Evolutionary conservation across 768 basidiomycete genomes (phyloP).

Genomic region (Pulveroboletus sp.): DNA sequence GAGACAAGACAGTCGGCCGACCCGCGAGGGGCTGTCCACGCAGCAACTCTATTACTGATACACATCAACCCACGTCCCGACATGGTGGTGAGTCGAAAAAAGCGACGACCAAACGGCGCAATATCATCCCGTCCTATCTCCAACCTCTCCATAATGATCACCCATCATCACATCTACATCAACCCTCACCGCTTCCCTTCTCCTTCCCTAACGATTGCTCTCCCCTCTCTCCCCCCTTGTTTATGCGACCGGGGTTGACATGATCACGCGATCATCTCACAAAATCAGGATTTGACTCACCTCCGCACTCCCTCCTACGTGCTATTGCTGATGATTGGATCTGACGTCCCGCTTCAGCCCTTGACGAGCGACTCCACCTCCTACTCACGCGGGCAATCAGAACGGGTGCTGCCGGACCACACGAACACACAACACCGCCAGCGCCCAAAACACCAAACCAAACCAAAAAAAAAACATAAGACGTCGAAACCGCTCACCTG

Average conservation of each 20-base stretch:
- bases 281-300: neutral
- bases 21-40: too few relatives aligned
- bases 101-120: too few relatives aligned
- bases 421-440: neutral
- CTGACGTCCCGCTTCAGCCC: neutral
- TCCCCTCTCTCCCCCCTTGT: too few relatives aligned
- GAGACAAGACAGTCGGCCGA: too few relatives aligned
- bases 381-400: neutral
- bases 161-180: too few relatives aligned
- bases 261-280: neutral
- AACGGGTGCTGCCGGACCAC: too few relatives aligned
- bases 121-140: too few relatives aligned
- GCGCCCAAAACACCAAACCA: neutral
- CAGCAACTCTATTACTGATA: too few relatives aligned
- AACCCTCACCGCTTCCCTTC: neutral
- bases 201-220: neutral
- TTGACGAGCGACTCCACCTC: conserved; percentile 3
- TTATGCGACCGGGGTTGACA: too few relatives aligned
- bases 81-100: too few relatives aligned
- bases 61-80: too few relatives aligned
- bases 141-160: too few relatives aligned
- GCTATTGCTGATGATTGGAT: neutral
- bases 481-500: conserved; percentile 6
- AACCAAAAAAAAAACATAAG: neutral
- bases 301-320: neutral